phyloP scores from a whole-genome alignment of 176 grass and related monocot genomes.

The Dactylis glomerata region DNA sequence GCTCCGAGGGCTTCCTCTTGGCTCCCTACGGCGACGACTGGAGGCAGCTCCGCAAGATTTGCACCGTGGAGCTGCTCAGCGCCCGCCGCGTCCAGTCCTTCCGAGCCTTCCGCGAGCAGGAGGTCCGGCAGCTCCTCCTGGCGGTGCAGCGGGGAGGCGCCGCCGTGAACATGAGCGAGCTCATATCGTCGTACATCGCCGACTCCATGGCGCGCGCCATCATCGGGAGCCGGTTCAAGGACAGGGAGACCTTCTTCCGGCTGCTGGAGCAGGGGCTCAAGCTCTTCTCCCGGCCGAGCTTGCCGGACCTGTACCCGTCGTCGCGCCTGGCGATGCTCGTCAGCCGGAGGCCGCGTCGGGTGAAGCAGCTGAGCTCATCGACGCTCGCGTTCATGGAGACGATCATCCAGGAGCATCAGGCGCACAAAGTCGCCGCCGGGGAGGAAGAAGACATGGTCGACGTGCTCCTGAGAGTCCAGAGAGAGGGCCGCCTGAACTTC shows the following conservation, averaged over 20 bases:
- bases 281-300: background rate
- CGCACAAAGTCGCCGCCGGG: background rate
- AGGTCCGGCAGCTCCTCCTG: background rate
- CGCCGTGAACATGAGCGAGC: constrained; percentile 14
- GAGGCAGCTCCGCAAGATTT: constrained; percentile 20
- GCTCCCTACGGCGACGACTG: constrained; percentile 21
- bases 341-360: constrained; percentile 7
- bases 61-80: constrained; percentile 26
- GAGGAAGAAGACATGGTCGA: constrained; percentile 12
- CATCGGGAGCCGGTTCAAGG: constrained; percentile 25
- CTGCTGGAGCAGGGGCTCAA: constrained; percentile 3
- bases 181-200: background rate
- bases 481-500: background rate
- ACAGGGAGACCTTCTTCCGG: constrained; percentile 15
- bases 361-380: background rate
- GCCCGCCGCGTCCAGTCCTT: constrained; percentile 21
- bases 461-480: constrained; percentile 30
- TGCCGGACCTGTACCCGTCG: constrained; percentile 37
- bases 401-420: constrained; percentile 28
- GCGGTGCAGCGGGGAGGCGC: background rate
- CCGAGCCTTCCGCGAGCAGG: constrained; percentile 21
- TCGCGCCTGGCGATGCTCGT: constrained; percentile 23
- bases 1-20: constrained; percentile 14
- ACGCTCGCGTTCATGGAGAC: constrained; percentile 18
- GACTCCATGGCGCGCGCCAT: constrained; percentile 29